Evolutionary conservation across 2,329 filamentous ascomycete genomes (phyloP).

Genomic region (Penicillium sp.): DNA sequence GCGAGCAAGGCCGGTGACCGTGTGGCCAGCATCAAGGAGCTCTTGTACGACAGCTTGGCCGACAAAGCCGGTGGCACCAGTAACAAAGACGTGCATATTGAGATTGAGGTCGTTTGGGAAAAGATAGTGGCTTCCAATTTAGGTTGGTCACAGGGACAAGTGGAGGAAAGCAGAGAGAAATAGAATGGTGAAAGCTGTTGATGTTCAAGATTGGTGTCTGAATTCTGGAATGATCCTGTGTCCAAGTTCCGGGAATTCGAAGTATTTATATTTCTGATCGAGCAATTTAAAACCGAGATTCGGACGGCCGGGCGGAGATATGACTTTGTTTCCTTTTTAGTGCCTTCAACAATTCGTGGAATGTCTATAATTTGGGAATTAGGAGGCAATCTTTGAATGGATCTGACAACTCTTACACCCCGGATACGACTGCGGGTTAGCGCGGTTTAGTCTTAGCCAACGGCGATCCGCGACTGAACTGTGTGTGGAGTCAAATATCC

Average conservation of each 20-base stretch:
- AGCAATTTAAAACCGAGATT: not conserved
- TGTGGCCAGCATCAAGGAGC: slow-evolving; percentile 41
- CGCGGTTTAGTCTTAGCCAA: not conserved
- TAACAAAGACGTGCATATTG: slow-evolving; percentile 27
- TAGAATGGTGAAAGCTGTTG: too few species aligned
- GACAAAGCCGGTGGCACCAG: slow-evolving; percentile 48
- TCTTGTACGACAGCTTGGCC: slow-evolving; percentile 41
- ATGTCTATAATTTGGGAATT: not conserved
- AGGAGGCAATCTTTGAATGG: not conserved
- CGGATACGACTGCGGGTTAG: slow-evolving; percentile 13
- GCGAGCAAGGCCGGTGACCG: slow-evolving; percentile 45
- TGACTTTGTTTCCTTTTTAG: not conserved
- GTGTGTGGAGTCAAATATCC: not conserved
- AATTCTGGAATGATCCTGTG: not conserved
- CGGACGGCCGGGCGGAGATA: not conserved
- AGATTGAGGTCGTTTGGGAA: not conserved
- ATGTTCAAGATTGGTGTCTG: not conserved
- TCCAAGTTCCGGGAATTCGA: not conserved
- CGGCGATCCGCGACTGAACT: not conserved
- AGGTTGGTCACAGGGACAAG: too few species aligned
- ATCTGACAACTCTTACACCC: not conserved
- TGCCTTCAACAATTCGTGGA: not conserved
- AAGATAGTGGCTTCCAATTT: not conserved
- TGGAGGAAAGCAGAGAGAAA: not conserved
- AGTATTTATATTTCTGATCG: not conserved